Evolutionary conservation across 192 early-diverging fungal species (phyloP).

Genomic region (Oehlia diaphana): DNA sequence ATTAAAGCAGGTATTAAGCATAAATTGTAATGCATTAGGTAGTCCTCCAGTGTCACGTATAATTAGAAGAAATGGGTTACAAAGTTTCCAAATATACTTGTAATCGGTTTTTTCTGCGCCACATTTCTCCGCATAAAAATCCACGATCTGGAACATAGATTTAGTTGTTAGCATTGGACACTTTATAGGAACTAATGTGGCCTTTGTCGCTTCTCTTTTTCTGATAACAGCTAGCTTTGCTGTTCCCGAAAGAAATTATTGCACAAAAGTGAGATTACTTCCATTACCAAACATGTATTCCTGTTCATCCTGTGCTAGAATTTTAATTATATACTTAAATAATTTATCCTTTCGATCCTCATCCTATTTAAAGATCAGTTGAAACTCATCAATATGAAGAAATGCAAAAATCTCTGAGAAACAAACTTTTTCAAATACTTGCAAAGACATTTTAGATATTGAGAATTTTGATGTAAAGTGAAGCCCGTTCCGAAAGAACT

Average conservation of each 20-base stretch:
- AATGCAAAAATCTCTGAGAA: constrained; percentile 2
- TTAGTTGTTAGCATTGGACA: constrained; percentile 13
- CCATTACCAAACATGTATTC: too few species aligned
- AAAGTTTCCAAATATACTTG: constrained; percentile 21
- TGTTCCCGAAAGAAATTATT: constrained; percentile 11
- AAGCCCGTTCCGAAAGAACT: not conserved
- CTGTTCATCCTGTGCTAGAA: not conserved
- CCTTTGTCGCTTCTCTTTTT: constrained; percentile 8
- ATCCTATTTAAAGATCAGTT: constrained; percentile 1
- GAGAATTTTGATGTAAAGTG: constrained; percentile 23
- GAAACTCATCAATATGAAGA: constrained; percentile 25
- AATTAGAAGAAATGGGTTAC: constrained; percentile 22
- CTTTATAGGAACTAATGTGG: constrained; percentile 16
- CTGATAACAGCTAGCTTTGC: constrained; percentile 5
- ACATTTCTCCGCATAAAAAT: constrained; percentile 16
- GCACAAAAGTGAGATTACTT: not conserved
- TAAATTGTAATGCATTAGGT: constrained; percentile 11
- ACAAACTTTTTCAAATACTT: constrained; percentile 16
- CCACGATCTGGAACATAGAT: constrained; percentile 21
- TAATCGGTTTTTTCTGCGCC: constrained; percentile 6
- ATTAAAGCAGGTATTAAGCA: constrained; percentile 9
- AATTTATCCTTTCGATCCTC: not conserved
- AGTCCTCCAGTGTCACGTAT: constrained; percentile 31
- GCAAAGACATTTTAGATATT: constrained; percentile 2
- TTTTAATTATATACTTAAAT: constrained; percentile 3